These are phyloP conservation scores for Xylariaceae sp. DNA, from an alignment of 2,329 filamentous ascomycete genomes.

Conservation along the genomic window DNA sequence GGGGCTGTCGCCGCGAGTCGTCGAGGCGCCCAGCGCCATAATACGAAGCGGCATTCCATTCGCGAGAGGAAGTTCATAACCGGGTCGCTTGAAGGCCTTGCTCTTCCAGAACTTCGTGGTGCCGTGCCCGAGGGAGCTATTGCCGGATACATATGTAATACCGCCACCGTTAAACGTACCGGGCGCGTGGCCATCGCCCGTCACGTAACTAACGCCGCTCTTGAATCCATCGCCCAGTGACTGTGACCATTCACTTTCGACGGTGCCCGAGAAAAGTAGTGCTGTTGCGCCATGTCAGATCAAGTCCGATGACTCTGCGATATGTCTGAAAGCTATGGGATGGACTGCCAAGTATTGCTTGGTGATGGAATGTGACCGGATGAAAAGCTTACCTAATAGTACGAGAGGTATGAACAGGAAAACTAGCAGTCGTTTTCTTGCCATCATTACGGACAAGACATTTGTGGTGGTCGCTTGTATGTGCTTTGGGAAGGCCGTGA, in stretches of 20 bases:
- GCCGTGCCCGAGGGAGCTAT: constrained; percentile 21
- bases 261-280: constrained; percentile 26
- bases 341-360: no score
- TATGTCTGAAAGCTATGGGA: not conserved
- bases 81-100: constrained; percentile 28
- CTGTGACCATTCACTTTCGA: constrained; percentile 29
- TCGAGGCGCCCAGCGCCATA: constrained; percentile 32
- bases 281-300: constrained; percentile 18
- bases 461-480: constrained; percentile 19
- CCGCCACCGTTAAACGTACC: constrained; percentile 15
- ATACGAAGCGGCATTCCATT: constrained; percentile 31
- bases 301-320: not conserved
- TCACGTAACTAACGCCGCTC: constrained; percentile 24
- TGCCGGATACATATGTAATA: constrained; percentile 26
- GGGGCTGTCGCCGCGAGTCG: constrained; percentile 31
- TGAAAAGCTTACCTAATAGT: constrained; percentile 22
- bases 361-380: not conserved
- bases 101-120: constrained; percentile 26
- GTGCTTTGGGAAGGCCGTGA: constrained; percentile 20
- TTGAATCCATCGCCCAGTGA: constrained; percentile 27
- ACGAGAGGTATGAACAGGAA: constrained; percentile 27
- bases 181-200: constrained; percentile 15
- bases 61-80: constrained; percentile 30
- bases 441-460: constrained; percentile 25
- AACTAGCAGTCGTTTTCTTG: constrained; percentile 26